phyloP scores from a whole-genome alignment of 2,329 filamentous ascomycete genomes.

The Aspergillus pseudotamarii region DNA sequence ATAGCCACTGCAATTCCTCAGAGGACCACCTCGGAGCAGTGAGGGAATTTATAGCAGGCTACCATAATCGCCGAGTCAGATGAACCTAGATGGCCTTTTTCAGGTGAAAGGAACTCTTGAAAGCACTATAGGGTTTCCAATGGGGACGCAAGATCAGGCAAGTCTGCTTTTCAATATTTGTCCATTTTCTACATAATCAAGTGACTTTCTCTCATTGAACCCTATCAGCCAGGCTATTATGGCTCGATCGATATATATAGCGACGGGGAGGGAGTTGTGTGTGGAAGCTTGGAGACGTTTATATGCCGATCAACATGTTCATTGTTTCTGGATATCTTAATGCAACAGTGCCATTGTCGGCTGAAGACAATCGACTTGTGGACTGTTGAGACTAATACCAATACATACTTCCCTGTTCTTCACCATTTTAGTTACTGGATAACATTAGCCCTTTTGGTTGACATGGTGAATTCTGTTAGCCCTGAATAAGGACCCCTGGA shows the following conservation, averaged over 20 bases:
- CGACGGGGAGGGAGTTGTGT: not conserved
- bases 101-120: not conserved
- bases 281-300: not conserved
- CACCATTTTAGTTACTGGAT: not conserved
- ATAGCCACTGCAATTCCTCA: not conserved
- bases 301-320: not conserved
- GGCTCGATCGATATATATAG: not conserved
- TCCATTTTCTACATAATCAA: not conserved
- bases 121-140: not conserved
- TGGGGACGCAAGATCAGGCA: not conserved
- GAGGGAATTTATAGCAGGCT: not conserved
- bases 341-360: not conserved
- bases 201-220: no score
- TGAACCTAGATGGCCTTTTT: not conserved
- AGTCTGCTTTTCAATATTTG: not conserved
- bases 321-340: not conserved
- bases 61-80: not conserved
- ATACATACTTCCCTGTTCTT: not conserved
- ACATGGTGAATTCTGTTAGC: not conserved
- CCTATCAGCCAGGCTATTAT: not conserved
- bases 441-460: not conserved
- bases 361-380: not conserved
- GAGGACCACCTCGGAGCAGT: not conserved
- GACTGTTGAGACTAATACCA: not conserved
- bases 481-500: not conserved